Base-by-base conservation (phyloP, 306 rosid species). In the Abrus precatorius region DNA sequence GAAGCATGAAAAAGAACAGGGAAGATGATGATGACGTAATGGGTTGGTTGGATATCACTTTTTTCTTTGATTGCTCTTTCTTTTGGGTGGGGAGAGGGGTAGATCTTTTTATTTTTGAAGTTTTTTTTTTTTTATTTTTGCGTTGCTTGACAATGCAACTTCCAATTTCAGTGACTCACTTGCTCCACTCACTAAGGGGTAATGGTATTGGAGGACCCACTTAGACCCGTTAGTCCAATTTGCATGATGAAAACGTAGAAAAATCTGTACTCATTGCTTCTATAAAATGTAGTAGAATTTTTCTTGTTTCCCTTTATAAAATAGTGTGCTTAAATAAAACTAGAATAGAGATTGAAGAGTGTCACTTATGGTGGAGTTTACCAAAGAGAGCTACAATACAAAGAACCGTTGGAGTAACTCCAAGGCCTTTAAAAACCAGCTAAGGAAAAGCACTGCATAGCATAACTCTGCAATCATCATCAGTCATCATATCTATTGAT, bases 101-200 rank as follows among this genome's bases (percentile, higher is more conserved):
- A 20, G 20, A 20, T 20, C 20, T 20, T 20, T 20, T 20, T 20
- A 20, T 20, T 20, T 20, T 20, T 20, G 20, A 0, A 20, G 20
- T 20, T 10, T 0, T 59, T 59, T 53, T 36, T 0, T 36, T 36
- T 36, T 36, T 36, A 36, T 36, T 36, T 36, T 36, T 85, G 76
- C 84, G 80, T 89, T 88, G 89, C 89, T 86, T 89, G 89, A 83
- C 88, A 85, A 81, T 81, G 83, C 91, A 90, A 84, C 86, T 86
- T 92, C 90, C 94, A 88, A 85, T 84, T 74, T 74, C 50, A 61
- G 53, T 82, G 84, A 78, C 64, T 82, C 30, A 77, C 57, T 87
- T 69, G 75, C 80, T 85, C 90, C 89, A 87, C 94, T 83, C 86
- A 82, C 85, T 20, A 80, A n/a, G 67, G 41, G 76, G 33, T 38